These are phyloP conservation scores for Hypoxylon rickii DNA, from an alignment of 495 filamentous ascomycete genomes.

Conservation along the genomic window DNA sequence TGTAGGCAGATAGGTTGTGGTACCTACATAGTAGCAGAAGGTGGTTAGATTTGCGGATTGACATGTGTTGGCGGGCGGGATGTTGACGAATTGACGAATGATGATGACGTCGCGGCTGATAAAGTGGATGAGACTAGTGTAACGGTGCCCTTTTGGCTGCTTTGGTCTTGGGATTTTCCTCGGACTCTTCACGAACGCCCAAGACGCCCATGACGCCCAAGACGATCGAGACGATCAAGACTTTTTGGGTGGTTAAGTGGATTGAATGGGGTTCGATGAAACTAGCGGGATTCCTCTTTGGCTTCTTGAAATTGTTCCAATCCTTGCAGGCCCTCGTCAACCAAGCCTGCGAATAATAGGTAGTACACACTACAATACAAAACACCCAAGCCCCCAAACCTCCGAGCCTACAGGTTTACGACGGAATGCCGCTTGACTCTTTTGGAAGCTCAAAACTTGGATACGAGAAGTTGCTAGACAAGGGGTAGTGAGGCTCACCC, in stretches of 20 bases:
- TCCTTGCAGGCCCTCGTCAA: no score
- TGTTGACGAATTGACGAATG: conserved; percentile 36
- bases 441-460: conserved; percentile 34
- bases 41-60: conserved; percentile 1
- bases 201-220: no score
- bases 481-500: conserved; percentile 10
- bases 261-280: conserved; percentile 17
- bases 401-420: no score
- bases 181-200: no score
- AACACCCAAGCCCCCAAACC: no score
- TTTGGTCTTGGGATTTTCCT: no score
- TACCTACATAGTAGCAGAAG: no score
- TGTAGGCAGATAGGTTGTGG: no score
- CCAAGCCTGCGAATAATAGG: no score
- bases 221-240: no score
- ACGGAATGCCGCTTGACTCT: conserved; percentile 20
- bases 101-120: conserved; percentile 36
- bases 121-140: conserved; percentile 21
- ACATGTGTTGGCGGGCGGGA: conserved; percentile 19
- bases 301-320: conserved; percentile 19
- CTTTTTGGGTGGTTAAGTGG: background rate
- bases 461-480: conserved; percentile 30
- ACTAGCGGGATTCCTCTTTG: conserved; percentile 30
- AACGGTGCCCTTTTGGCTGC: conserved; percentile 5
- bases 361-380: no score